Percentiles rank a stretch among this genome's conserved stretches.
phyloP scores from a whole-genome alignment of 257 asterid species.

The Solanum arcanum region DNA sequence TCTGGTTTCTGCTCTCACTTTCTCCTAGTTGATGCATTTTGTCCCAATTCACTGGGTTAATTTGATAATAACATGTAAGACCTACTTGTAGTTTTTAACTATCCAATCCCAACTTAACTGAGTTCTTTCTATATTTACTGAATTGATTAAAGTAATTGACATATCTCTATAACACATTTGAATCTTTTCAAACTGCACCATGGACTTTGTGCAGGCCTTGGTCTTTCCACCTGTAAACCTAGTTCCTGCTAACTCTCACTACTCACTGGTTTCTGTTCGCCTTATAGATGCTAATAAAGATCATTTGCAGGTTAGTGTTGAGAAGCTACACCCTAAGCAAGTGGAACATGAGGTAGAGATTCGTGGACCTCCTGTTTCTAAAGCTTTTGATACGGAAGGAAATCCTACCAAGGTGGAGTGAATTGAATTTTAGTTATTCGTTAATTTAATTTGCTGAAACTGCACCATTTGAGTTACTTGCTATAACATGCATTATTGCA shows the following conservation, averaged over 20 bases:
- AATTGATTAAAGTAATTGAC: not conserved
- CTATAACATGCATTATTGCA: not conserved
- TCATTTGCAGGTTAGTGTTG: conserved; percentile 46
- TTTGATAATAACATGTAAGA: not conserved
- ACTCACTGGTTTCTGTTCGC: not conserved
- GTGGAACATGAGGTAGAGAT: conserved; percentile 66
- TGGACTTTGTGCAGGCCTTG: not conserved
- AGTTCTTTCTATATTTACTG: not conserved
- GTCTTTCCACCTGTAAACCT: not conserved
- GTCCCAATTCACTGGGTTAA: not conserved
- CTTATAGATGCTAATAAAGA: not conserved
- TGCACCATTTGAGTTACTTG: not conserved
- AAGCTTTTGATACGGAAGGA: conserved; percentile 80
- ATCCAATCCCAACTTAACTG: not conserved
- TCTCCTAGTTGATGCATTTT: not conserved
- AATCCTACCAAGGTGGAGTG: conserved; percentile 83
- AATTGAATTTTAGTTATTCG: not conserved
- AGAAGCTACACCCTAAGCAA: conserved; percentile 56
- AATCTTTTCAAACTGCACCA: not conserved
- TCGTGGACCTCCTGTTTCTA: conserved; percentile 91
- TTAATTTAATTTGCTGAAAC: not conserved
- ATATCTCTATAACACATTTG: not conserved
- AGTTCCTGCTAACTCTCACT: not conserved
- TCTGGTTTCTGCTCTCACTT: not conserved
- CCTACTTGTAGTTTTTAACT: not conserved